These are phyloP conservation scores for Trypanosoma platydactyli DNA, from an alignment of 208 protist species.

Conservation along the genomic window DNA sequence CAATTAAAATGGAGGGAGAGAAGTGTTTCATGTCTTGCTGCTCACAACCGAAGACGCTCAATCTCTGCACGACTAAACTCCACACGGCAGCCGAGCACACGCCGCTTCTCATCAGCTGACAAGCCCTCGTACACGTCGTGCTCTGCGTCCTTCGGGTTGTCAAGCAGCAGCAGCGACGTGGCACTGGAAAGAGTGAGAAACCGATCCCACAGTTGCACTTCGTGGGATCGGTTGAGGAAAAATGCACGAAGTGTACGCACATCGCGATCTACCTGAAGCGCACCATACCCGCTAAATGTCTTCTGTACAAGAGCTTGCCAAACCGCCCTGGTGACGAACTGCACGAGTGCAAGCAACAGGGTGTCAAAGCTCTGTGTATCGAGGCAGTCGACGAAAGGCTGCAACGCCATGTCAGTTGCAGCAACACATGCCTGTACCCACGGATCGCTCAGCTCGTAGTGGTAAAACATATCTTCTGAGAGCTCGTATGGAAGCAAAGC, in stretches of 20 bases:
- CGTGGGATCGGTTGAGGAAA: slow-evolving; percentile 51
- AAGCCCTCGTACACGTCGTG: slow-evolving; percentile 49
- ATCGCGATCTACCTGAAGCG: slow-evolving; percentile 83
- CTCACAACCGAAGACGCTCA: slow-evolving; percentile 44
- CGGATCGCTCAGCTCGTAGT: slow-evolving; percentile 81
- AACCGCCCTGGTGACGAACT: slow-evolving; percentile 27
- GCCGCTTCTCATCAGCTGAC: slow-evolving; percentile 70
- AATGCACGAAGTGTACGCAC: slow-evolving; percentile 67
- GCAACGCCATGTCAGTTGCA: slow-evolving; percentile 34
- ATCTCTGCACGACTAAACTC: slow-evolving; percentile 74
- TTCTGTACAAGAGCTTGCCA: slow-evolving; percentile 52
- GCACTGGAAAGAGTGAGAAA: slow-evolving; percentile 55
- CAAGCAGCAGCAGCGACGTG: slow-evolving; percentile 60
- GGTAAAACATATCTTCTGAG: slow-evolving; percentile 73
- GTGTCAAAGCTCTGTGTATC: slow-evolving; percentile 50
- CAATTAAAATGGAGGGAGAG: slow-evolving; percentile 1
- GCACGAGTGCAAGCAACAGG: slow-evolving; percentile 48
- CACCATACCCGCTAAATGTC: slow-evolving; percentile 60
- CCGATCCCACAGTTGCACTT: slow-evolving; percentile 53
- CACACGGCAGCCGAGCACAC: slow-evolving; percentile 54
- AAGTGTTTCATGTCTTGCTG: neutral
- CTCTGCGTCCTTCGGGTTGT: slow-evolving; percentile 66
- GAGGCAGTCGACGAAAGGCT: slow-evolving; percentile 36
- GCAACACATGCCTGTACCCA: slow-evolving; percentile 74
- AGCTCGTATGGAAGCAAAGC: slow-evolving; percentile 57